Conservation (phyloP, 805 yeast genomes). For the Alloascoidea africana region DNA sequence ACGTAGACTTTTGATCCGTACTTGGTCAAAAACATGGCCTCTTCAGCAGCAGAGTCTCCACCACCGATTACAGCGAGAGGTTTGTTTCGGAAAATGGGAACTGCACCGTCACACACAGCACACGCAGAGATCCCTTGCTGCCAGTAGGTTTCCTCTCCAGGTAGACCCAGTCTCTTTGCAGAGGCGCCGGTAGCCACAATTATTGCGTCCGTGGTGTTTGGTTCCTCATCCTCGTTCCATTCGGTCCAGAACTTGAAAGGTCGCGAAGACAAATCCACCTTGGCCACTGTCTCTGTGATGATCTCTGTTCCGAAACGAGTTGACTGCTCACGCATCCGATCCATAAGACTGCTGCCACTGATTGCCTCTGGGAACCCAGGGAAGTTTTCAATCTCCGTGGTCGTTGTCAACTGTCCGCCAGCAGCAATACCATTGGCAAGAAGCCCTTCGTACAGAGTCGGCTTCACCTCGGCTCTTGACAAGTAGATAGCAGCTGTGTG, state of each 20-base stretch:
- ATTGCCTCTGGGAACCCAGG: constrained; percentile 97
- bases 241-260: constrained; percentile 98
- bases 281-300: constrained; percentile 88
- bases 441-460: constrained; percentile 82
- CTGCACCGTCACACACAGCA: constrained; percentile 99
- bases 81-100: constrained; percentile 95
- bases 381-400: constrained; percentile 96
- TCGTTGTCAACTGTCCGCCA: constrained; percentile 97
- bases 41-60: constrained; percentile 99
- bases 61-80: constrained; percentile 98
- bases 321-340: constrained; percentile 83
- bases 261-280: constrained; percentile 72
- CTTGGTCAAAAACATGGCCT: constrained; percentile 91
- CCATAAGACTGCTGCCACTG: constrained; percentile 82
- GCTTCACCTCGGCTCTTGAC: constrained; percentile 92
- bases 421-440: constrained; percentile 97
- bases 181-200: constrained; percentile 96
- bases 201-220: constrained; percentile 85
- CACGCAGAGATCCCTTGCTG: constrained; percentile 98
- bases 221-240: constrained; percentile 82
- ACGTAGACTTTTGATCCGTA: constrained; percentile 93
- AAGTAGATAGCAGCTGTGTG: constrained; percentile 97
- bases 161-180: constrained; percentile 84
- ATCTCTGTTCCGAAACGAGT: constrained; percentile 82
- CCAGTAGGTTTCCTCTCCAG: constrained; percentile 98